These are phyloP conservation scores for Ramaria rubella DNA, from an alignment of 768 basidiomycete genomes.

Conservation along the genomic window DNA sequence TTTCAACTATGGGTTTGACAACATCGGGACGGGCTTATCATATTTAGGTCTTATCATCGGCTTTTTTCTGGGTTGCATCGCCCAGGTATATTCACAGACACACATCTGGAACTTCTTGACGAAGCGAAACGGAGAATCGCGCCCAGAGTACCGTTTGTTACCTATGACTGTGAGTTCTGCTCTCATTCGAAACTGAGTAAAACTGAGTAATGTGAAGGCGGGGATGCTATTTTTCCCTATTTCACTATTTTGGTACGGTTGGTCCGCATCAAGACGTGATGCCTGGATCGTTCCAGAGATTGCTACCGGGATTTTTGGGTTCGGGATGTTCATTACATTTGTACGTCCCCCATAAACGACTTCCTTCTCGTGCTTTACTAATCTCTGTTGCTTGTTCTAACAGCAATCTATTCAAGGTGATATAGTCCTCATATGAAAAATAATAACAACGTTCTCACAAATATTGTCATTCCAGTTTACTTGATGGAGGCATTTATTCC, in stretches of 20 bases:
- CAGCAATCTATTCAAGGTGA: no score
- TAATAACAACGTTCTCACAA: no score
- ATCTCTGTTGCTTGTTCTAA: no score
- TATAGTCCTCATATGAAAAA: background rate
- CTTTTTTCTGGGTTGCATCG: background rate
- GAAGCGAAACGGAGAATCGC: conserved; percentile 1
- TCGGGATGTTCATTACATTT: background rate
- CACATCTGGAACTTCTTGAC: conserved; percentile 3
- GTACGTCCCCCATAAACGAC: background rate
- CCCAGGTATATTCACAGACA: no score
- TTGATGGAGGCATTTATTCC: no score
- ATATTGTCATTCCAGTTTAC: no score
- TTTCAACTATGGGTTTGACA: conserved; percentile 10
- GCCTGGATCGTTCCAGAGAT: background rate
- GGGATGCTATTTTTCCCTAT: conserved; percentile 8
- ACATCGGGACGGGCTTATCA: no score
- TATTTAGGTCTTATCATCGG: no score
- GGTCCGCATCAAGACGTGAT: no score
- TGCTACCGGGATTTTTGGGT: background rate
- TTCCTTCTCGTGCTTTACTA: background rate
- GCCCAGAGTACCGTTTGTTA: conserved; percentile 9
- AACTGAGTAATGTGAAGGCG: background rate
- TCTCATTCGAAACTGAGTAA: background rate
- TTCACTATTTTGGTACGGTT: no score
- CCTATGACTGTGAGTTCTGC: background rate